These are phyloP conservation scores for Meira nashicola DNA, from an alignment of 1,284 basidiomycete genomes.

Conservation along the genomic window DNA sequence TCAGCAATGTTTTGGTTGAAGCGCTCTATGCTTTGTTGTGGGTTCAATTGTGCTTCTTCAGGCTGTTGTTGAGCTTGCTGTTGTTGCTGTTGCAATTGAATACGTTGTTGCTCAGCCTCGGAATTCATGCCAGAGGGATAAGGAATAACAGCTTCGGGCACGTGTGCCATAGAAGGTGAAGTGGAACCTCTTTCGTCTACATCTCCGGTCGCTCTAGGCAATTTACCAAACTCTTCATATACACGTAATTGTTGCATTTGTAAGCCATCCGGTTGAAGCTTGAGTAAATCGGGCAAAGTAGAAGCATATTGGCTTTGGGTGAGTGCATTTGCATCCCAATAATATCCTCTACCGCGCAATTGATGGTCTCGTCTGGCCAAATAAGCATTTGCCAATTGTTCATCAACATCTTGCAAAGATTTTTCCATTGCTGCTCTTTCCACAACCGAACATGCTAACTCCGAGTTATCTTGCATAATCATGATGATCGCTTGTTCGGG, in stretches of 20 bases:
- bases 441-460: conserved; percentile 87
- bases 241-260: conserved; percentile 77
- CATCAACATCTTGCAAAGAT: conserved; percentile 90
- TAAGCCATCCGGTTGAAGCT: conserved; percentile 77
- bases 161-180: conserved; percentile 7
- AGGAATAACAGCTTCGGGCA: not conserved
- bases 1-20: conserved; percentile 47
- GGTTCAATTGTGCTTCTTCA: conserved; percentile 16
- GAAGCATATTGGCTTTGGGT: conserved; percentile 65
- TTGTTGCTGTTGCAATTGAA: conserved; percentile 25
- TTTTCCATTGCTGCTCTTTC: conserved; percentile 98
- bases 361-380: conserved; percentile 73
- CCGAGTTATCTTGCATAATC: conserved; percentile 87
- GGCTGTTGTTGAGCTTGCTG: conserved; percentile 47
- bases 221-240: conserved; percentile 78
- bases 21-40: conserved; percentile 51
- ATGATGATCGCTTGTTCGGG: conserved; percentile 64
- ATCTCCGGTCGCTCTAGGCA: conserved; percentile 23
- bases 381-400: conserved; percentile 76
- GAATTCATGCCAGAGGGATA: not conserved
- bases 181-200: not conserved
- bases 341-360: conserved; percentile 60
- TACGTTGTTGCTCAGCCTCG: not conserved
- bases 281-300: conserved; percentile 80
- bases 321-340: conserved; percentile 45